Evolutionary conservation across 768 basidiomycete species (phyloP), one percentile per base, ranked within the genome.

Genomic region (Mycena latifolia): DNA sequence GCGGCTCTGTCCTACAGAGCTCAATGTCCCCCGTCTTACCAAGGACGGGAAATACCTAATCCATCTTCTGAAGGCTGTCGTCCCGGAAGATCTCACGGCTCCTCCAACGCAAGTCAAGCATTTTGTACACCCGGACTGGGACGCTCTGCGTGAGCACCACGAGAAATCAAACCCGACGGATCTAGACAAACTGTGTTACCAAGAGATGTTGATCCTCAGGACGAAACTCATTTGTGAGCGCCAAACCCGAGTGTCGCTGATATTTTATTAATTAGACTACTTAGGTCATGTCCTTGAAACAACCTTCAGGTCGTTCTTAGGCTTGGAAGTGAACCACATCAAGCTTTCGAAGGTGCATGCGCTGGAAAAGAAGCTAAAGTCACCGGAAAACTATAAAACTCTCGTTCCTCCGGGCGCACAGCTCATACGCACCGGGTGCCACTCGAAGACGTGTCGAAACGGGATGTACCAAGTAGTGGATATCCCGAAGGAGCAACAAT

Each of bases 181-280:
- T 22, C 0, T 29, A 7, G 60, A 43, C 11, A 45, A 54, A 27
- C 17, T 31, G 5, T 24, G 15, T 3, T 51, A 50, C 22, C 6
- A n/a, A 20, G 18, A 18, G 25, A 25, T 54, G 28, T 35, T 54
- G n/a, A 37, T 54, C 28, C 50, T 61, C 29, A 31, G 60, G 20
- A 61, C 60, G 3, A 61, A 61, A 54, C 41, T 61, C 11, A 61
- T 61, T 2, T 45, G 51, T 53, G 52, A 45, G 60, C 17, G 4
- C 15, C n/a, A n/a, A n/a, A 2, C 28, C 8, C 25, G 27, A 45
- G 18, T n/a, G 1, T 20, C 22, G 22, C 20, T 17, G 27, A 46
- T 46, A 39, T 39, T 15, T 27, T n/a, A 8, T 14, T 60, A 15
- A 25, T 27, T 51, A 20, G 2, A 8, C 7, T 0, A 11, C 31